Evolutionary conservation across 1,284 basidiomycete genomes (phyloP).

Genomic region (Peniophora sp.): DNA sequence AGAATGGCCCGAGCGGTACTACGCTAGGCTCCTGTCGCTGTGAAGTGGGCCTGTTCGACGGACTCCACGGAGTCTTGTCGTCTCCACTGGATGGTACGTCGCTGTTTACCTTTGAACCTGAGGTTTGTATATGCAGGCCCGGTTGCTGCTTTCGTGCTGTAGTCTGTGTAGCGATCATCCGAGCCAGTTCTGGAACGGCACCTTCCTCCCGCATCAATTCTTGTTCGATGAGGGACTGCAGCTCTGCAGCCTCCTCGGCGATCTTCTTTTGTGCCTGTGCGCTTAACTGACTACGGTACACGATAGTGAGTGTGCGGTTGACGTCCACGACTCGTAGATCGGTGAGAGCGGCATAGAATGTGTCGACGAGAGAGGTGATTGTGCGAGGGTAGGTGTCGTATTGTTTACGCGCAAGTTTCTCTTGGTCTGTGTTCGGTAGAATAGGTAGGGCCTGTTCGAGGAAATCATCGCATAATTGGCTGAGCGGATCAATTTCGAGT

Average conservation of each 20-base stretch:
- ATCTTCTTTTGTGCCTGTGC: slow-evolving; percentile 1
- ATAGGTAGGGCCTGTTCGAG: slow-evolving; percentile 8
- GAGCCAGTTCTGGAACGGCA: slow-evolving; percentile 42
- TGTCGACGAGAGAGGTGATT: slow-evolving; percentile 22
- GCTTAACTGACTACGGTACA: slow-evolving; percentile 39
- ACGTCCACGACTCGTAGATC: slow-evolving; percentile 30
- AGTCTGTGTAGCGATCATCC: slow-evolving; percentile 57
- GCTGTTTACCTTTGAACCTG: not conserved
- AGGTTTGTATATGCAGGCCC: slow-evolving; percentile 47
- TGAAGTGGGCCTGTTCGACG: too few relatives aligned
- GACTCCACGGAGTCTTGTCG: not conserved
- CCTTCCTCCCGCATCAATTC: slow-evolving; percentile 21
- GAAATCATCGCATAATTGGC: slow-evolving; percentile 8
- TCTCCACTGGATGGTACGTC: not conserved
- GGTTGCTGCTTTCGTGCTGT: slow-evolving; percentile 19
- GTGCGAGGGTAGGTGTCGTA: slow-evolving; percentile 7
- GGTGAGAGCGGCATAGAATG: slow-evolving; percentile 20
- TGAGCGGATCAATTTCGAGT: slow-evolving; percentile 19
- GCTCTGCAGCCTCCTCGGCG: not conserved
- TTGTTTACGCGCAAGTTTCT: not conserved
- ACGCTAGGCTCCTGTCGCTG: too few relatives aligned
- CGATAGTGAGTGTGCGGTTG: slow-evolving; percentile 33
- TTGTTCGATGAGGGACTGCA: not conserved
- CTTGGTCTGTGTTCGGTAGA: not conserved
- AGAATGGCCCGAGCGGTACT: too few relatives aligned